A percentile compares a stretch with the other conserved stretches of the same genome.
Conservation (phyloP, 768 basidiomycete species). For the Phylloporus rhodoxanthus region DNA sequence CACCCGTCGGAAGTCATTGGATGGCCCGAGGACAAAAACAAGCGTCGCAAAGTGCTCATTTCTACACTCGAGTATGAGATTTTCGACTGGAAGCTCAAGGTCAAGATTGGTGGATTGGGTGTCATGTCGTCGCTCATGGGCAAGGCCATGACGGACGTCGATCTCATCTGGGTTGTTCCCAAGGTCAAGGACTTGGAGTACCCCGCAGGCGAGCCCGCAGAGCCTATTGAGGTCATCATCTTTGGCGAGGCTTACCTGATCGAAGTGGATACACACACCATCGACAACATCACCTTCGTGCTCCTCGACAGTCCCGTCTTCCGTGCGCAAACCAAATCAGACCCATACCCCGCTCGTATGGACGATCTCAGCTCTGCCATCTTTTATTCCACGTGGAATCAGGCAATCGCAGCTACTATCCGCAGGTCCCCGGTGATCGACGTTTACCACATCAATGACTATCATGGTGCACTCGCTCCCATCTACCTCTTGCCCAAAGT, state of each 20-base stretch:
- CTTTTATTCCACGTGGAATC: conserved; percentile 98
- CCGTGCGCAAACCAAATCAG: conserved; percentile 92
- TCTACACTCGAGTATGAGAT: conserved; percentile 94
- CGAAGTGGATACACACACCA: conserved; percentile 86
- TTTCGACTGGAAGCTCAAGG: conserved; percentile 95
- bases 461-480: conserved; percentile 87
- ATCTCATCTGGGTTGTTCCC: conserved; percentile 88
- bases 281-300: conserved; percentile 95
- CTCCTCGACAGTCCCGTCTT: conserved; percentile 94
- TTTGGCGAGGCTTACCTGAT: conserved; percentile 95
- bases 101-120: conserved; percentile 96
- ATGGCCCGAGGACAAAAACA: conserved; percentile 93
- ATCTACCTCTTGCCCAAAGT: conserved; percentile 91
- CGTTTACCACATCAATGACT: conserved; percentile 93
- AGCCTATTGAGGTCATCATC: conserved; percentile 94
- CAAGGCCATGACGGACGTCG: conserved; percentile 96
- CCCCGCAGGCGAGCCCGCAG: conserved; percentile 83
- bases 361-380: conserved; percentile 94
- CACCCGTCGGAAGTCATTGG: conserved; percentile 72
- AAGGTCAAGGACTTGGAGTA: conserved; percentile 95
- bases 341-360: conserved; percentile 96
- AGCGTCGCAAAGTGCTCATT: conserved; percentile 87
- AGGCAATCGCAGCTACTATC: conserved; percentile 89
- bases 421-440: conserved; percentile 82
- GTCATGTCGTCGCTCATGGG: conserved; percentile 98